Base-by-base conservation (phyloP, 75 land plant species). In the Pinus tabuliformis region DNA sequence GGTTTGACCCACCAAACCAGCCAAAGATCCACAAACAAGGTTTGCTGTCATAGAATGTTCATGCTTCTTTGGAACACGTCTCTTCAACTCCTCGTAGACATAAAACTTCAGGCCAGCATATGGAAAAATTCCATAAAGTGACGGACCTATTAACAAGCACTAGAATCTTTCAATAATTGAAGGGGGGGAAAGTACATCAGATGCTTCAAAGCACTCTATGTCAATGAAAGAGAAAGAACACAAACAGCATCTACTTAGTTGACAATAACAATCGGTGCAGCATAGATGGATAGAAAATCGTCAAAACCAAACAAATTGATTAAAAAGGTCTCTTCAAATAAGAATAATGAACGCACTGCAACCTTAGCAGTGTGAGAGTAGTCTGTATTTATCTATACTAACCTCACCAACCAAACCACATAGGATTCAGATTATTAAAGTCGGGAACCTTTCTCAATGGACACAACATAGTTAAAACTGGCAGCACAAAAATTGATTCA, bases 61-160 rank as follows among this genome's bases (percentile, higher is more conserved):
- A 62, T 86, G 83, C 72, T 97, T 88, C 70, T 90, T 83, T 73
- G 99, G 88, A 58, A 97, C 86, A 58, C 73, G 82, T 8, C 83
- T 85, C 75, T 94, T 94, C 66, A 94, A 77, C 75, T 85, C 78
- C 78, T 97, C 99, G 68, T 92, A 97, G 36, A 94, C 77, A 52
- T 87, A 97, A 75, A 97, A 97, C 79, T 97, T 97, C 64, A 97
- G 77, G 39, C 99, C 99, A 77, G 99, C 91, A 90, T 97, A 97
- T 37, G 99, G 99, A 16, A 97, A 83, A 33, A 97, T 97, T 57
- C 99, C 99, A 78, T 83, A 81, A 7, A 97, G 81, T 14, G 99
- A 89, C 57, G 99, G 98, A 75, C 86, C 99, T 97, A 88, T 54
- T 72, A 58, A 80, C 21, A 70, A 52, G 58, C 26, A 60, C 26